Evolutionary conservation across 1,139 yeast species (phyloP), one percentile per base, ranked within the genome.

Genomic region (Chernovozyma sophiae-reginae): DNA sequence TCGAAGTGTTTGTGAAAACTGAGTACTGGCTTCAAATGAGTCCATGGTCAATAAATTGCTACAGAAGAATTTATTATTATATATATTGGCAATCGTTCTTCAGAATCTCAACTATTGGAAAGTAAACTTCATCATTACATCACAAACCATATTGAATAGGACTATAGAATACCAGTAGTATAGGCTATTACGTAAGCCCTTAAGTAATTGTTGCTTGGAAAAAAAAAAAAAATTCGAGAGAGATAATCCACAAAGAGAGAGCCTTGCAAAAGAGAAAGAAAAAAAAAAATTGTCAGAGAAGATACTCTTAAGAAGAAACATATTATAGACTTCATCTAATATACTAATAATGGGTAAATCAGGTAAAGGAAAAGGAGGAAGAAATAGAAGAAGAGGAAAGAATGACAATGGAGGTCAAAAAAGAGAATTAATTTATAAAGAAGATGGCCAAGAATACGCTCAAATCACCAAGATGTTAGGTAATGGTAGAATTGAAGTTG

Each of bases 371-470:
- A 71, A 71, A 65, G 82, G 82, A 49, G 82, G 82, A 51, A 81
- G 85, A 74, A 90, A 89, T 66, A 86, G 97, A 75, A 86, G 97
- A 80, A 86, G 97, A 80, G 98, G 98, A 65, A 92, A 92, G 95
- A 90, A 89, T 65, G 96, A 83, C 62, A 81, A 81, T 64, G 85
- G 79, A 45, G 83, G 86, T 45, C 90, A 87, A 68, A 92, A 94
- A 77, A 86, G 98, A 69, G 99, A 92, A 62, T 77, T 92, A 55
- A 77, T 81, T 60, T 77, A 77, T 61, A 89, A 83, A 59, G 99
- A 92, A 49, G 99, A 94, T 55, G 96, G 96, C 43, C 98, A 92
- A 68, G 98, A 92, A 63, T 94, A 94, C 59, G 99, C 97, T 40
- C 98, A 94, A 71, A 94, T 94, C 60, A 81, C 94, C 62, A 92